phyloP scores from a whole-genome alignment of 306 rosid species.

The Gastrolobium villosum region DNA sequence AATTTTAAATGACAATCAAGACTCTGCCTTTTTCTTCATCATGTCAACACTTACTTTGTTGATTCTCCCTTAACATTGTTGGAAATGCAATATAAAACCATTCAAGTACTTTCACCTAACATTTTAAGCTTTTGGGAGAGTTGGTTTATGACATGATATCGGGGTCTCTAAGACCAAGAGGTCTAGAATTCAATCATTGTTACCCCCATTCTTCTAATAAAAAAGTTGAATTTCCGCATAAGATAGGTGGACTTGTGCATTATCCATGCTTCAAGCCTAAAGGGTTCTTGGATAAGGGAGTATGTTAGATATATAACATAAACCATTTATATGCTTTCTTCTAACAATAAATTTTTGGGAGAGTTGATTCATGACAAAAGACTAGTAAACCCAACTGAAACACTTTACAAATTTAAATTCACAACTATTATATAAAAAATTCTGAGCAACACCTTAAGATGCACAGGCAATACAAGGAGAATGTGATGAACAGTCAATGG shows the following conservation, averaged over 20 bases:
- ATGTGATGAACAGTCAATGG: not conserved
- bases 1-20: not conserved
- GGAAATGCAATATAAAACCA: too few species aligned
- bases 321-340: not conserved
- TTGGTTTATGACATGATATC: too few species aligned
- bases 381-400: not conserved
- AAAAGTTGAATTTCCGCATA: too few species aligned
- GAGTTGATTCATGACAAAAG: not conserved
- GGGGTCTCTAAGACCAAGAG: too few species aligned
- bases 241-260: not conserved
- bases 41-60: not conserved
- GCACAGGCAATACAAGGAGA: not conserved
- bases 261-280: not conserved
- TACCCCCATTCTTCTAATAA: too few species aligned
- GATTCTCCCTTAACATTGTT: not conserved
- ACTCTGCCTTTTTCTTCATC: conserved; percentile 6
- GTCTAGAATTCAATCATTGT: too few species aligned
- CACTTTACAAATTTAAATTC: not conserved
- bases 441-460: conserved; percentile 9
- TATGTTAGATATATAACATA: not conserved
- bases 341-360: too few species aligned
- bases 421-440: not conserved
- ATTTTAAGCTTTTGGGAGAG: too few species aligned
- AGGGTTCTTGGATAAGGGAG: not conserved
- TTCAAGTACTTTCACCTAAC: too few species aligned